Percentiles rank a stretch among this genome's conserved stretches.
phyloP scores from a whole-genome alignment of 805 yeast genomes.

The Blastobotrys chiropterorum region DNA sequence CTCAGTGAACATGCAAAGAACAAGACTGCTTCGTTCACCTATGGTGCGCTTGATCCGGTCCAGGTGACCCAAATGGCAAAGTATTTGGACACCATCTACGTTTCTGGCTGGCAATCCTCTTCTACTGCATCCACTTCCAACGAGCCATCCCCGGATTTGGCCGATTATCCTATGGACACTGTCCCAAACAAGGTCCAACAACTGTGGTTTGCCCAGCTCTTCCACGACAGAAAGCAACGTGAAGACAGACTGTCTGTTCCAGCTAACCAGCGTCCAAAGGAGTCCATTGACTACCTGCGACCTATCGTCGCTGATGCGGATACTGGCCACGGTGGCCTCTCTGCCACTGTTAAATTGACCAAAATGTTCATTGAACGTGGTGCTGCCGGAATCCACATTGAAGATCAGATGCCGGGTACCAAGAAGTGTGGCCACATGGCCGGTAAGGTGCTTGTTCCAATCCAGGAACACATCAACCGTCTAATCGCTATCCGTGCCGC shows the following conservation, averaged over 20 bases:
- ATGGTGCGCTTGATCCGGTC: slow-evolving; percentile 94
- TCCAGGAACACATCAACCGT: slow-evolving; percentile 94
- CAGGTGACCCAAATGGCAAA: slow-evolving; percentile 97
- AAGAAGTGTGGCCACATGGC: slow-evolving; percentile 99
- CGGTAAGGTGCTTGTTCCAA: slow-evolving; percentile 95
- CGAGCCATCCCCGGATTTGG: slow-evolving; percentile 97
- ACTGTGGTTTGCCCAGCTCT: slow-evolving; percentile 90
- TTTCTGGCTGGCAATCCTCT: slow-evolving; percentile 98
- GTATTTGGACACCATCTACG: slow-evolving; percentile 85
- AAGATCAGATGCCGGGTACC: slow-evolving; percentile 98
- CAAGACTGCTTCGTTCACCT: slow-evolving; percentile 77
- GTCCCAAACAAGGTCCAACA: slow-evolving; percentile 98
- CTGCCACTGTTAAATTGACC: slow-evolving; percentile 92
- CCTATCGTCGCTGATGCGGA: slow-evolving; percentile 98
- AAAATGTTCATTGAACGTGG: slow-evolving; percentile 96
- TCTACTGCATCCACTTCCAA: slow-evolving; percentile 96
- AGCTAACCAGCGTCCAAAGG: slow-evolving; percentile 60
- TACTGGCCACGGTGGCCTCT: slow-evolving; percentile 98
- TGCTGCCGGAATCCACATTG: slow-evolving; percentile 98
- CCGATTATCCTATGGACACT: slow-evolving; percentile 97
- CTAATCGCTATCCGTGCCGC: slow-evolving; percentile 89
- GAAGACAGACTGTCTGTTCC: slow-evolving; percentile 64
- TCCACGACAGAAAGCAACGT: slow-evolving; percentile 95
- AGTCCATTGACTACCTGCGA: slow-evolving; percentile 79
- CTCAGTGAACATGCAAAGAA: slow-evolving; percentile 64